phyloP scores from a whole-genome alignment of 1,139 yeast species.

The Yamadazyma trypodendri region DNA sequence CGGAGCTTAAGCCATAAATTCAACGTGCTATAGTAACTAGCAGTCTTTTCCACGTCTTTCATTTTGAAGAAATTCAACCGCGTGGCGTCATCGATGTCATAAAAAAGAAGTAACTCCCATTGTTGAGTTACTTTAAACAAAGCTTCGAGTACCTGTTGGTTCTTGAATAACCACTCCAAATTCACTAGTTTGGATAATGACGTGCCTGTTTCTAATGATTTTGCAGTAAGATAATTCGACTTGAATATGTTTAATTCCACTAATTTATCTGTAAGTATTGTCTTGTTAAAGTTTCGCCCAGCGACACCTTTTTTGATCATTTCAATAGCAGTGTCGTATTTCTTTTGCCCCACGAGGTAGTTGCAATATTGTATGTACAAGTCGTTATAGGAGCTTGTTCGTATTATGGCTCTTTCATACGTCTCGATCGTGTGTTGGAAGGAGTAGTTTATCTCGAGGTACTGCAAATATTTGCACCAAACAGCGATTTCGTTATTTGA shows the following conservation, averaged over 20 bases:
- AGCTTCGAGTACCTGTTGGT: constrained; percentile 13
- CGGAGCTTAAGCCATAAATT: constrained; percentile 8
- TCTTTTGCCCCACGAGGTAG: constrained; percentile 31
- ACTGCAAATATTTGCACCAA: constrained; percentile 65
- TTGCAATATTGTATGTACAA: constrained; percentile 67
- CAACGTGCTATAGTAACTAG: constrained; percentile 4
- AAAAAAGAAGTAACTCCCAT: constrained; percentile 11
- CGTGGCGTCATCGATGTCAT: constrained; percentile 4
- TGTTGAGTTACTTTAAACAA: constrained; percentile 20
- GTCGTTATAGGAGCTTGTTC: constrained; percentile 51
- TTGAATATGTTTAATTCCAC: constrained; percentile 37
- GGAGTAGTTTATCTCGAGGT: constrained; percentile 43
- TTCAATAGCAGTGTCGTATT: constrained; percentile 34
- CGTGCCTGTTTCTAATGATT: constrained; percentile 26
- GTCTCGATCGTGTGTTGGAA: constrained; percentile 33
- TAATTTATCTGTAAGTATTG: constrained; percentile 32
- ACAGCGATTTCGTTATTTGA: constrained; percentile 47
- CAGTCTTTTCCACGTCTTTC: constrained; percentile 7
- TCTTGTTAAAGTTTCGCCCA: constrained; percentile 20
- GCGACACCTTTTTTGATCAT: constrained; percentile 34
- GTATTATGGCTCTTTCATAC: constrained; percentile 58
- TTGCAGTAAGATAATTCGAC: constrained; percentile 33
- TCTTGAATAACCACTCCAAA: constrained; percentile 31
- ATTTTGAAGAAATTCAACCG: constrained; percentile 7
- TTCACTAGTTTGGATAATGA: constrained; percentile 35